Evolutionary conservation across 2,329 filamentous ascomycete genomes (phyloP).

Genomic region (Trichoderma afroharzianum): DNA sequence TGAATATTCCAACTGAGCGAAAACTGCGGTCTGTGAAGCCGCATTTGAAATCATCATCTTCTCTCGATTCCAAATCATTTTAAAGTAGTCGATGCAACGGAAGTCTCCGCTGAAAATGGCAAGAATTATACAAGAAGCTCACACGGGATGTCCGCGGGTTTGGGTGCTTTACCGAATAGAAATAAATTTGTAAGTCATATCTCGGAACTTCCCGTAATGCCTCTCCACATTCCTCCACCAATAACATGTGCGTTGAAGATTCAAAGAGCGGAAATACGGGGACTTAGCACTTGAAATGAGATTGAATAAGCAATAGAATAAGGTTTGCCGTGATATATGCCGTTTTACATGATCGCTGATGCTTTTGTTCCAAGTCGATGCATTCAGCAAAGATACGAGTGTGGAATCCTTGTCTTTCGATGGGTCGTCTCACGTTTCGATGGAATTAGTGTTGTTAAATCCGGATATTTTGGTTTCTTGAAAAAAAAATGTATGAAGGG

Average conservation of each 20-base stretch:
- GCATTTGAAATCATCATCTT: background rate
- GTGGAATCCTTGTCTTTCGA: background rate
- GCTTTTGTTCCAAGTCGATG: background rate
- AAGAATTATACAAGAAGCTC: background rate
- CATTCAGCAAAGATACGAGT: background rate
- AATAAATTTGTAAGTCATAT: background rate
- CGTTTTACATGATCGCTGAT: background rate
- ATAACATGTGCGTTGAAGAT: background rate
- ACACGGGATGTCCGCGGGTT: background rate
- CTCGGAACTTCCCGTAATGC: background rate
- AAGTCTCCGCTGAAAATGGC: background rate
- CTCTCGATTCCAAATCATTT: background rate
- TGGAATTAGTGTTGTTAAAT: background rate
- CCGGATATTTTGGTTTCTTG: background rate
- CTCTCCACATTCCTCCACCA: background rate
- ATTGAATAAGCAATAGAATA: background rate
- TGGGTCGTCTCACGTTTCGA: background rate
- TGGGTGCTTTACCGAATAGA: background rate
- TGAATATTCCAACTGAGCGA: background rate
- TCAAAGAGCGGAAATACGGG: background rate
- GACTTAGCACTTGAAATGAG: background rate
- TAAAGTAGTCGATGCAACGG: background rate
- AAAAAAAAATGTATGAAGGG: no score
- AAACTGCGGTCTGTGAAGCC: background rate
- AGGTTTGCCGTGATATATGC: background rate